Conservation (phyloP, 2,329 filamentous ascomycete genomes). For the Harringtonia lauricola region DNA sequence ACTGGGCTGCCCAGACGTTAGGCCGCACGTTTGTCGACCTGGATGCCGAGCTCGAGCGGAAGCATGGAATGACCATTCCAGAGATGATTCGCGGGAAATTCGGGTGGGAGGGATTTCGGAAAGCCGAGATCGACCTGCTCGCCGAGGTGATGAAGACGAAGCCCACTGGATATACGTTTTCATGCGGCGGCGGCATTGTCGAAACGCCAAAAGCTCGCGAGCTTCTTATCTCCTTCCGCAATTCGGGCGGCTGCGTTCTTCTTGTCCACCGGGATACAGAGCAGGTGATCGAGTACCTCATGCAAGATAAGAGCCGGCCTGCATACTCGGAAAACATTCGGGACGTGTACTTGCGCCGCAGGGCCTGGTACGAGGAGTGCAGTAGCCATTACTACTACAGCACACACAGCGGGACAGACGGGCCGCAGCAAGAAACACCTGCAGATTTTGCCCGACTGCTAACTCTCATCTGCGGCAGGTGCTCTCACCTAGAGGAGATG, state of each 20-base stretch:
- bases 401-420: slow-evolving; percentile 41
- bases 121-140: slow-evolving; percentile 65
- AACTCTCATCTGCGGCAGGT: slow-evolving; percentile 53
- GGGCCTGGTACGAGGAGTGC: slow-evolving; percentile 83
- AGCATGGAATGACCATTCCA: slow-evolving; percentile 66
- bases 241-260: slow-evolving; percentile 70
- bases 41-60: slow-evolving; percentile 73
- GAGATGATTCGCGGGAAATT: slow-evolving; percentile 61
- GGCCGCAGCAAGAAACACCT: slow-evolving; percentile 30
- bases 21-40: slow-evolving; percentile 74
- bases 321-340: slow-evolving; percentile 91
- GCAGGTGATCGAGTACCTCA: slow-evolving; percentile 78
- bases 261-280: slow-evolving; percentile 81
- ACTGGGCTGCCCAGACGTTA: slow-evolving; percentile 69
- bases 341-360: slow-evolving; percentile 78
- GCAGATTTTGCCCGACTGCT: slow-evolving; percentile 67
- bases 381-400: slow-evolving; percentile 93
- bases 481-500: slow-evolving; percentile 40
- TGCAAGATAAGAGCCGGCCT: slow-evolving; percentile 79
- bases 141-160: slow-evolving; percentile 64
- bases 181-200: slow-evolving; percentile 88
- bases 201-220: slow-evolving; percentile 73
- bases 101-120: slow-evolving; percentile 85
- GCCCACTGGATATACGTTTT: slow-evolving; percentile 69
- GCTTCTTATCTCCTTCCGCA: slow-evolving; percentile 61